Percentiles rank a stretch among this genome's conserved stretches.
These are phyloP conservation scores for Umbellularia californica DNA, from an alignment of 164 flowering plant genomes.

Conservation along the genomic window DNA sequence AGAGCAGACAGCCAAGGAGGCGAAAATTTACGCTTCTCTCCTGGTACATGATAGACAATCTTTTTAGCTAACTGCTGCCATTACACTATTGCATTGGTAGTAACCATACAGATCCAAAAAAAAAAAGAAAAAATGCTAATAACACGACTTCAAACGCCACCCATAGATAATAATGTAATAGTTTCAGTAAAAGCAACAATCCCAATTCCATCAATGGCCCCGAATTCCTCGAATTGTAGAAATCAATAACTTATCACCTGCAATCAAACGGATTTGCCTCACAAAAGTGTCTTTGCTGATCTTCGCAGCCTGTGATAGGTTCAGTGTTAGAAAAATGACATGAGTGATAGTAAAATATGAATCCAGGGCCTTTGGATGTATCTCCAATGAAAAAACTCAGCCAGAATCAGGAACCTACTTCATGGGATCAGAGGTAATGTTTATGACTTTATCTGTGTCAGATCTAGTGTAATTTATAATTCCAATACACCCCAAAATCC, in stretches of 20 bases:
- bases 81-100: background rate
- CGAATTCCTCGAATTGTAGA: conserved; percentile 29
- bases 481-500: too few relatives aligned
- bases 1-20: too few relatives aligned
- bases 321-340: background rate
- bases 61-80: background rate
- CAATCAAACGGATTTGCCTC: conserved; percentile 30
- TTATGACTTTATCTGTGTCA: too few relatives aligned
- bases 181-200: background rate
- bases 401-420: too few relatives aligned
- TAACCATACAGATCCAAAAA: background rate
- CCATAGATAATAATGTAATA: background rate
- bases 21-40: background rate
- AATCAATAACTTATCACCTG: conserved; percentile 40
- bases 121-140: too few relatives aligned
- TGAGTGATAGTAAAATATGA: background rate
- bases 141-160: background rate
- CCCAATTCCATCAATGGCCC: conserved; percentile 7
- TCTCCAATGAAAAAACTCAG: too few relatives aligned
- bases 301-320: conserved; percentile 33
- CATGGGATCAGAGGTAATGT: too few relatives aligned
- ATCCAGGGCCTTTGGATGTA: background rate
- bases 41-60: background rate
- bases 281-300: conserved; percentile 34
- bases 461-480: too few relatives aligned